Percentiles rank a stretch among this genome's conserved stretches.
These are phyloP conservation scores for Chytridiales sp. DNA, from an alignment of 371 early-diverging fungal species.

Conservation along the genomic window DNA sequence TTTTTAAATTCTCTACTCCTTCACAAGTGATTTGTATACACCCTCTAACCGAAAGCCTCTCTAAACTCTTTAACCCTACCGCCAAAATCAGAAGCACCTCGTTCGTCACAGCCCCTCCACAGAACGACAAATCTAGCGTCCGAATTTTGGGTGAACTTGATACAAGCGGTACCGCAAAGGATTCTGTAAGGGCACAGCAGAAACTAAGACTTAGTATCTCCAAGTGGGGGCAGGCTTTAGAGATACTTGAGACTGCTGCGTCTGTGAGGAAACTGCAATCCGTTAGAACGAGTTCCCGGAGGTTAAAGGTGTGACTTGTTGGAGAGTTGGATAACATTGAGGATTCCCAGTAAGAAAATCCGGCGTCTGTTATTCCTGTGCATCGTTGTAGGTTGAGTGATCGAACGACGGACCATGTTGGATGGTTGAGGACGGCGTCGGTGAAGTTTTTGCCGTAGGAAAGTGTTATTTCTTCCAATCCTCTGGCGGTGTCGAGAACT, in stretches of 20 bases:
- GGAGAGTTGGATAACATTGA: neutral
- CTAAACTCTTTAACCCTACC: conserved; percentile 31
- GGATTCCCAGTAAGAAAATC: conserved; percentile 58
- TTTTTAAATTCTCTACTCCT: conserved; percentile 40
- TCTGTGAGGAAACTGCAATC: conserved; percentile 83
- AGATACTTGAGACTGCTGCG: conserved; percentile 57
- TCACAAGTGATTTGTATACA: conserved; percentile 67
- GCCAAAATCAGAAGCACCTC: conserved; percentile 49
- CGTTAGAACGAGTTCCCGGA: conserved; percentile 60
- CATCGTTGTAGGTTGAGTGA: conserved; percentile 73
- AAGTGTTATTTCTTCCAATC: conserved; percentile 40
- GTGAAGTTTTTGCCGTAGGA: conserved; percentile 79
- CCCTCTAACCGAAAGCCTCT: conserved; percentile 58
- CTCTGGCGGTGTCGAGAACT: conserved; percentile 43
- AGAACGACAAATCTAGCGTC: conserved; percentile 68
- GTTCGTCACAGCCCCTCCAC: conserved; percentile 77
- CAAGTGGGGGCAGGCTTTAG: conserved; percentile 57
- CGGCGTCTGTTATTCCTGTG: conserved; percentile 70
- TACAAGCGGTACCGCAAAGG: conserved; percentile 52
- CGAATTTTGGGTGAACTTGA: conserved; percentile 46
- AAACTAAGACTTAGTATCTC: conserved; percentile 64
- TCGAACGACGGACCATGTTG: conserved; percentile 47
- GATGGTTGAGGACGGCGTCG: conserved; percentile 47
- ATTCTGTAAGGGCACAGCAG: conserved; percentile 77
- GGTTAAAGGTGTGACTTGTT: conserved; percentile 22